These are phyloP conservation scores for Sporopachydermia cereana DNA, from an alignment of 1,139 yeast genomes.

Conservation along the genomic window DNA sequence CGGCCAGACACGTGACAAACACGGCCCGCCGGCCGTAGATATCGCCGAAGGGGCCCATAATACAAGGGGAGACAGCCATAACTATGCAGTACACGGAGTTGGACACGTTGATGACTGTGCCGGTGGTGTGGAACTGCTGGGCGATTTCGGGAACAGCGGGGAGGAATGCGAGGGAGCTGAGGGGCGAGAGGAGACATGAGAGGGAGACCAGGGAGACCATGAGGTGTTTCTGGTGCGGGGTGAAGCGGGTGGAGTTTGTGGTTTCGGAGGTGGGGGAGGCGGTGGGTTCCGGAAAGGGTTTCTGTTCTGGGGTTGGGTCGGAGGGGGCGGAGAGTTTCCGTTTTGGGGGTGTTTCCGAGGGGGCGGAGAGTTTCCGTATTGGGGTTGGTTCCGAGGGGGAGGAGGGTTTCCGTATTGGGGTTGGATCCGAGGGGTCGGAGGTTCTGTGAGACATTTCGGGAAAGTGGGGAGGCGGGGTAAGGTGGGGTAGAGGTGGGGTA, in stretches of 20 bases:
- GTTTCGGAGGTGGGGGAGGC: no score
- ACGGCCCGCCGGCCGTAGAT: slow-evolving; percentile 37
- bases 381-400: no score
- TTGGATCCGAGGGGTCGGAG: no score
- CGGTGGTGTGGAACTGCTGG: slow-evolving; percentile 31
- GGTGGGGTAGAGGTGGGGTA: no score
- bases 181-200: slow-evolving; percentile 31
- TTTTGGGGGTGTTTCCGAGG: no score
- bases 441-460: no score
- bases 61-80: slow-evolving; percentile 40
- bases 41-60: slow-evolving; percentile 36
- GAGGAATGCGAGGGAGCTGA: slow-evolving; percentile 31
- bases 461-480: no score
- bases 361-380: no score
- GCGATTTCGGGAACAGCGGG: slow-evolving; percentile 43
- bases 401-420: no score
- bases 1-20: slow-evolving; percentile 28
- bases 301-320: no score
- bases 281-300: no score
- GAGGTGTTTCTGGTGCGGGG: slow-evolving; percentile 20
- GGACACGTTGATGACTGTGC: slow-evolving; percentile 34
- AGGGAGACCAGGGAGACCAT: slow-evolving; percentile 24
- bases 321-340: no score
- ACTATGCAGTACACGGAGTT: slow-evolving; percentile 38
- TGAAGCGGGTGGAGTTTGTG: background rate